A percentile compares a stretch with the other conserved stretches of the same genome.
These are phyloP conservation scores for Termitomyces sp. DNA, from an alignment of 768 basidiomycete species.

Conservation along the genomic window DNA sequence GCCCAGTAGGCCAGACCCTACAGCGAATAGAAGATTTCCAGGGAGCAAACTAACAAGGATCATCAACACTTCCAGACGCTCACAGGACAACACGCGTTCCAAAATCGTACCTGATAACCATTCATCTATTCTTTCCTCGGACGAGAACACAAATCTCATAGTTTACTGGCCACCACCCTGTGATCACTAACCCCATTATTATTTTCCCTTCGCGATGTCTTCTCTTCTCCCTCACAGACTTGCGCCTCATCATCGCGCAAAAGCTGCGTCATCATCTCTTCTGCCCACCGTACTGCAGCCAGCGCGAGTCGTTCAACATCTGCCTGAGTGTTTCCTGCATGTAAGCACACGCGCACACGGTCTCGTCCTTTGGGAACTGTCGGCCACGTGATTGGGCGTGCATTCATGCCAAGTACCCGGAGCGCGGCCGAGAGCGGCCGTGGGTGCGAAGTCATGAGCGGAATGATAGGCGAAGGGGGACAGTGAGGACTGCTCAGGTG, in stretches of 20 bases:
- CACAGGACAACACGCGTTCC: not conserved
- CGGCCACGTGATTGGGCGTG: conserved; percentile 78
- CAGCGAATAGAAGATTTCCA: not conserved
- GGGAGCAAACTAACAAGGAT: not conserved
- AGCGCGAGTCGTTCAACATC: conserved; percentile 57
- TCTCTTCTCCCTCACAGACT: not conserved
- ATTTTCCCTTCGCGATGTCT: not conserved
- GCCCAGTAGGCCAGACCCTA: not conserved
- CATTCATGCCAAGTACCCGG: conserved; percentile 47
- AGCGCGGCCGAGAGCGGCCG: conserved; percentile 74
- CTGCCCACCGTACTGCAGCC: conserved; percentile 46
- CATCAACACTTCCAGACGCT: not conserved
- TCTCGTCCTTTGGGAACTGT: conserved; percentile 87
- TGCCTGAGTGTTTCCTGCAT: conserved; percentile 62
- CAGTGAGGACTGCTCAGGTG: conserved; percentile 20
- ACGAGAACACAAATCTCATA: not conserved
- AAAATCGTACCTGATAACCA: not conserved
- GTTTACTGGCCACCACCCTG: conserved; percentile 1
- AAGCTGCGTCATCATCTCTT: conserved; percentile 24
- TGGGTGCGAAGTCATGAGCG: conserved; percentile 72
- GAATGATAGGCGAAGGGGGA: conserved; percentile 72
- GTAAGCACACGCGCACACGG: conserved; percentile 84
- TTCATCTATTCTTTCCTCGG: not conserved
- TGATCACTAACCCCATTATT: not conserved
- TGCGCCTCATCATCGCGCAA: conserved; percentile 4